Conservation (phyloP, 331 rosid genomes). For the Malus hybrid region DNA sequence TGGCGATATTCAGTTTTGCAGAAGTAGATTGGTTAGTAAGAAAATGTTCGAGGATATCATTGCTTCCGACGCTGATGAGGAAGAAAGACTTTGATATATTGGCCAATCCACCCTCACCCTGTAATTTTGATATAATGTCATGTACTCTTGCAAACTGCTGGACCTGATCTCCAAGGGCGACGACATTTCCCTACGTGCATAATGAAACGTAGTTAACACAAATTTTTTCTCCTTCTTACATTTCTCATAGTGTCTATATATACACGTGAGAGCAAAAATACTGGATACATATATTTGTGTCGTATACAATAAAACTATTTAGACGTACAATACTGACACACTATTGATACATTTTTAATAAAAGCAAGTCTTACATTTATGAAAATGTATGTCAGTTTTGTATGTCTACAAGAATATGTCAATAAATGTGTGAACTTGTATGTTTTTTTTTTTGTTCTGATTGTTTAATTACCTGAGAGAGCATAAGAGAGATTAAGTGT, state of each 20-base stretch:
- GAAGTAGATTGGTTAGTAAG: not conserved
- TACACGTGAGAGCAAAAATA: too few relatives aligned
- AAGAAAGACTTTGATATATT: slow-evolving; percentile 14
- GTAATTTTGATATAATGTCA: not conserved
- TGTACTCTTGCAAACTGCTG: slow-evolving; percentile 8
- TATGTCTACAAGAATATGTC: too few relatives aligned
- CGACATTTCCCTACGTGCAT: not conserved
- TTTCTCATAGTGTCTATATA: too few relatives aligned
- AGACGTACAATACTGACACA: too few relatives aligned
- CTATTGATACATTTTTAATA: too few relatives aligned
- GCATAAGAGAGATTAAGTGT: not conserved
- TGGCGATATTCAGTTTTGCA: not conserved
- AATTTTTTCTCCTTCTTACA: not conserved
- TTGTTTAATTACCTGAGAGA: too few relatives aligned
- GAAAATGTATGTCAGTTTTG: too few relatives aligned
- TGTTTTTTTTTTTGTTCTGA: too few relatives aligned
- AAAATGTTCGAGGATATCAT: slow-evolving; percentile 13
- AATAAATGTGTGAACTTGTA: too few relatives aligned
- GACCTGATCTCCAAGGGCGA: slow-evolving; percentile 5
- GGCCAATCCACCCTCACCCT: not conserved
- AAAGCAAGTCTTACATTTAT: too few relatives aligned
- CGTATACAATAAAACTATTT: too few relatives aligned
- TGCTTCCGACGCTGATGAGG: slow-evolving; percentile 22
- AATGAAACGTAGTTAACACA: not conserved
- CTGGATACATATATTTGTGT: too few relatives aligned